phyloP scores from a whole-genome alignment of 441 rosid genomes.

The Populus tomentosa region DNA sequence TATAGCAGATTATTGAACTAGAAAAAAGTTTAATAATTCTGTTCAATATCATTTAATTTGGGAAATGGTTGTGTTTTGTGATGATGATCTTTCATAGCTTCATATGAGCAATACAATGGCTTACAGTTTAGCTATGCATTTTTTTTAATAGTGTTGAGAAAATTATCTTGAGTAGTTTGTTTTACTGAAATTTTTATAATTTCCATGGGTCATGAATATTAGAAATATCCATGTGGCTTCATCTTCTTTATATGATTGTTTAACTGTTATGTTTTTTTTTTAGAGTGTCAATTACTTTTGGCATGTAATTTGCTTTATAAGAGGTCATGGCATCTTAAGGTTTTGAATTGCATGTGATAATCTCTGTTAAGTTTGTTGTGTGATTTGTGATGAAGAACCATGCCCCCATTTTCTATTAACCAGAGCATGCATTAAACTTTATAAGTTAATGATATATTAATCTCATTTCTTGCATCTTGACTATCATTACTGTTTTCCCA shows the following conservation, averaged over 20 bases:
- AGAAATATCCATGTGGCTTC: neutral
- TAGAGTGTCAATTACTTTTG: neutral
- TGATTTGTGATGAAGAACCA: neutral
- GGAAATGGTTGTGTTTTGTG: neutral
- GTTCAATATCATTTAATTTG: neutral
- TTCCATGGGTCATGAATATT: no score
- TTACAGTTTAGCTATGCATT: neutral
- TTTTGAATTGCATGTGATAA: neutral
- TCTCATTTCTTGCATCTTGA: neutral
- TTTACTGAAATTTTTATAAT: no score
- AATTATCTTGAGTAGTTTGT: neutral
- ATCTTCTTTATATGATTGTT: neutral
- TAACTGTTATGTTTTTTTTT: neutral
- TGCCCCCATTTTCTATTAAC: neutral
- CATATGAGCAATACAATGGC: neutral
- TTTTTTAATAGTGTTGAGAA: neutral
- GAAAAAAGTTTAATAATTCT: neutral
- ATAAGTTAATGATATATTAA: no score
- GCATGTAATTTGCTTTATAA: neutral
- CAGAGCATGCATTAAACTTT: neutral
- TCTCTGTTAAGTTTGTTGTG: neutral
- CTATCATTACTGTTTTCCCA: neutral
- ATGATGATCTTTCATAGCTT: neutral
- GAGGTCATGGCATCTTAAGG: neutral
- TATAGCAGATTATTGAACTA: neutral